Evolutionary conservation across 768 basidiomycete species (phyloP).

Genomic region (Macrocybe gigantea): DNA sequence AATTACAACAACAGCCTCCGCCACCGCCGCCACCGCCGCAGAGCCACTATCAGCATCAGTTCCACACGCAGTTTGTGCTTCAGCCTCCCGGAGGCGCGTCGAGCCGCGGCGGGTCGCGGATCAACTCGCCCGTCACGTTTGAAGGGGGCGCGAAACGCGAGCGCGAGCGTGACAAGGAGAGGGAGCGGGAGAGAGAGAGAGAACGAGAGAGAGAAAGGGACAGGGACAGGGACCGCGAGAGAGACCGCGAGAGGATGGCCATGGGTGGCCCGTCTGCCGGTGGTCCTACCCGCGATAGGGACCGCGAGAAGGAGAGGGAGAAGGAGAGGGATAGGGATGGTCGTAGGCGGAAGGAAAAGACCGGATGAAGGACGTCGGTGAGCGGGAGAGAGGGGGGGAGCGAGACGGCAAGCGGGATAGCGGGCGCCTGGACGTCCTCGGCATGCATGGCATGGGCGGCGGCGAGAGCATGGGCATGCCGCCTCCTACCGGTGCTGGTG

Average conservation of each 20-base stretch:
- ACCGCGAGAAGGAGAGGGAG: slow-evolving; percentile 5
- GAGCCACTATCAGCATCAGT: slow-evolving; percentile 13
- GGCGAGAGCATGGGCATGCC: neutral
- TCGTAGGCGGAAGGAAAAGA: neutral
- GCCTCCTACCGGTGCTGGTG: neutral
- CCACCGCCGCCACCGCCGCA: neutral
- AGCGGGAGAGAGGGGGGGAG: slow-evolving; percentile 11
- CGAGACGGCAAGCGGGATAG: slow-evolving; percentile 5
- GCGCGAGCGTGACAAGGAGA: neutral
- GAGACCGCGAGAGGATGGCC: neutral
- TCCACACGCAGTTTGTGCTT: slow-evolving; percentile 18
- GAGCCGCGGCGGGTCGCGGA: neutral
- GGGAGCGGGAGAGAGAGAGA: slow-evolving; percentile 3
- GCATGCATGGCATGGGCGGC: neutral
- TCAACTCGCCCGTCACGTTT: neutral
- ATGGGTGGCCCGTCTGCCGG: too few species aligned
- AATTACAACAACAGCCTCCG: slow-evolving; percentile 9
- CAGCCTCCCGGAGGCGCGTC: slow-evolving; percentile 10
- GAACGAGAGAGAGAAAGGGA: neutral
- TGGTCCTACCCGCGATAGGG: neutral
- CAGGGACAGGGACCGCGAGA: slow-evolving; percentile 1
- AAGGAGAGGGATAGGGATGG: neutral
- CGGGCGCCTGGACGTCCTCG: slow-evolving; percentile 9
- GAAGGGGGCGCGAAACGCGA: neutral
- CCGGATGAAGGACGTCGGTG: neutral